Conservation (phyloP, 345 rosid species). For the Theobroma cacao region DNA sequence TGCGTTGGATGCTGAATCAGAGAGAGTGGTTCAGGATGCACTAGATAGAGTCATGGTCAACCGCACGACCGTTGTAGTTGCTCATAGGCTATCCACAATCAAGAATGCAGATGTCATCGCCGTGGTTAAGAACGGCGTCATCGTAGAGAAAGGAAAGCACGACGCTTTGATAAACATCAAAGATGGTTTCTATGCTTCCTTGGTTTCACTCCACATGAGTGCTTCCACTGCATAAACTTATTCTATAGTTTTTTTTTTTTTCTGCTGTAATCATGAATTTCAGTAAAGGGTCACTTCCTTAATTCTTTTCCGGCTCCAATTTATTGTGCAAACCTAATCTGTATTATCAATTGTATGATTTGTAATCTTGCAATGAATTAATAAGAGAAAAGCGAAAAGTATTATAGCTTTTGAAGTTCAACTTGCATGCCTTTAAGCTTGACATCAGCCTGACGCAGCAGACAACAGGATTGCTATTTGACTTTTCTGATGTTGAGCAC, state of each 20-base stretch:
- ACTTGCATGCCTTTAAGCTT: too few species aligned
- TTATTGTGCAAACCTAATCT: too few species aligned
- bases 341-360: too few species aligned
- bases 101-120: slow-evolving; percentile 62
- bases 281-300: background rate
- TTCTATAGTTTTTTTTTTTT: background rate
- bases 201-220: slow-evolving; percentile 41
- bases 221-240: slow-evolving; percentile 22
- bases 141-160: slow-evolving; percentile 59
- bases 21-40: slow-evolving; percentile 52
- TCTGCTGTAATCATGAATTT: background rate
- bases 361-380: too few species aligned
- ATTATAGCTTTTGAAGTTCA: too few species aligned
- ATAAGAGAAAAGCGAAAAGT: too few species aligned
- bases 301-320: background rate
- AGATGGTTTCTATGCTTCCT: slow-evolving; percentile 43
- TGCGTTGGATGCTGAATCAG: slow-evolving; percentile 61
- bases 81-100: slow-evolving; percentile 54
- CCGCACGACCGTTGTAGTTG: slow-evolving; percentile 50
- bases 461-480: too few species aligned
- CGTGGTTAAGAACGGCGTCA: slow-evolving; percentile 49
- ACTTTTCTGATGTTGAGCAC: too few species aligned
- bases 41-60: slow-evolving; percentile 45
- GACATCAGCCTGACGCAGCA: too few species aligned
- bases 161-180: slow-evolving; percentile 40